phyloP scores from a whole-genome alignment of 257 asterid genomes.

The Solanum boliviense region DNA sequence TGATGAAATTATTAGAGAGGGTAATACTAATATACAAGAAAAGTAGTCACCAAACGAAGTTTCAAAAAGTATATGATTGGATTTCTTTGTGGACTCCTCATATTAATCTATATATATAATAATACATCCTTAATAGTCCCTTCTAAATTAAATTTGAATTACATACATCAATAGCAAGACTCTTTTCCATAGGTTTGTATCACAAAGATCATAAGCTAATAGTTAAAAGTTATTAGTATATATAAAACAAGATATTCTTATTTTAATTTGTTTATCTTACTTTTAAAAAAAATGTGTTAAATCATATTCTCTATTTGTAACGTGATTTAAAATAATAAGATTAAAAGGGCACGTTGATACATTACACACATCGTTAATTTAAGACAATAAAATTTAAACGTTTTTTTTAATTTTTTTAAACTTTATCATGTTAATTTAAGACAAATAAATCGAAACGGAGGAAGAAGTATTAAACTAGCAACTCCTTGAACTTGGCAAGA shows the following conservation, averaged over 20 bases:
- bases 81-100: background rate
- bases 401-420: too few relatives aligned
- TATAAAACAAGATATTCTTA: background rate
- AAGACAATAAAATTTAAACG: background rate
- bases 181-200: background rate
- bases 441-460: too few relatives aligned
- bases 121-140: background rate
- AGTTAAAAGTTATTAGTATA: background rate
- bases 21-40: background rate
- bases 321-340: background rate
- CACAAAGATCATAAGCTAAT: background rate
- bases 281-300: background rate
- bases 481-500: background rate
- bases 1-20: background rate
- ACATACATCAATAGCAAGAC: background rate
- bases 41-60: background rate
- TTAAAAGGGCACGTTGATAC: background rate
- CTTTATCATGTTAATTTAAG: too few relatives aligned
- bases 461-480: background rate
- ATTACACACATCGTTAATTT: background rate
- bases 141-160: background rate
- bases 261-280: background rate
- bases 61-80: background rate
- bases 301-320: background rate
- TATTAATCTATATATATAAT: background rate